phyloP scores from a whole-genome alignment of 192 early-diverging fungal species.

The Podila epigama region DNA sequence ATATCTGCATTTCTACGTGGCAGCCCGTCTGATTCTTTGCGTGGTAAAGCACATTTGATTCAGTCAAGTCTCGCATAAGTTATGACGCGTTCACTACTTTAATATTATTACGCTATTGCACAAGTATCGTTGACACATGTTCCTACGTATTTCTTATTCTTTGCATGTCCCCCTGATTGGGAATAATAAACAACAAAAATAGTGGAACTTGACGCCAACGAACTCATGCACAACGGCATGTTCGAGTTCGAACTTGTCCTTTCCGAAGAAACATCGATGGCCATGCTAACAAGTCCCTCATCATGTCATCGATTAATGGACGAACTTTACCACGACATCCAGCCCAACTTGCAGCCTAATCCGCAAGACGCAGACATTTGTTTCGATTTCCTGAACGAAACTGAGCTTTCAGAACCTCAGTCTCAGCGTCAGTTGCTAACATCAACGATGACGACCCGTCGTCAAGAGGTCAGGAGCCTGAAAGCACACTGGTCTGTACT shows the following conservation, averaged over 20 bases:
- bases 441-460: background rate
- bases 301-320: slow-evolving; percentile 15
- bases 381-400: slow-evolving; percentile 24
- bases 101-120: background rate
- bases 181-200: background rate
- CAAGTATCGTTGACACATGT: background rate
- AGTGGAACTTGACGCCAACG: slow-evolving; percentile 25
- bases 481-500: slow-evolving; percentile 17
- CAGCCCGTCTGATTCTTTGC: background rate
- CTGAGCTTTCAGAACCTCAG: background rate
- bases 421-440: background rate
- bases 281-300: slow-evolving; percentile 5
- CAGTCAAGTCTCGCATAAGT: too few relatives aligned
- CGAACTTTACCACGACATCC: slow-evolving; percentile 16
- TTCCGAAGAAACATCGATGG: slow-evolving; percentile 6
- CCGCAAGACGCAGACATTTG: slow-evolving; percentile 17
- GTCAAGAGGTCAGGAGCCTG: background rate
- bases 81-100: too few relatives aligned
- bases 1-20: slow-evolving; percentile 1
- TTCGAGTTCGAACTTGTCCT: slow-evolving; percentile 20
- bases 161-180: background rate
- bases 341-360: slow-evolving; percentile 1
- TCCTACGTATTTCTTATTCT: background rate
- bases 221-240: background rate
- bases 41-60: background rate